These are phyloP conservation scores for Phoenix roebelenii DNA, from an alignment of 176 grass and related monocot genomes.

Conservation along the genomic window DNA sequence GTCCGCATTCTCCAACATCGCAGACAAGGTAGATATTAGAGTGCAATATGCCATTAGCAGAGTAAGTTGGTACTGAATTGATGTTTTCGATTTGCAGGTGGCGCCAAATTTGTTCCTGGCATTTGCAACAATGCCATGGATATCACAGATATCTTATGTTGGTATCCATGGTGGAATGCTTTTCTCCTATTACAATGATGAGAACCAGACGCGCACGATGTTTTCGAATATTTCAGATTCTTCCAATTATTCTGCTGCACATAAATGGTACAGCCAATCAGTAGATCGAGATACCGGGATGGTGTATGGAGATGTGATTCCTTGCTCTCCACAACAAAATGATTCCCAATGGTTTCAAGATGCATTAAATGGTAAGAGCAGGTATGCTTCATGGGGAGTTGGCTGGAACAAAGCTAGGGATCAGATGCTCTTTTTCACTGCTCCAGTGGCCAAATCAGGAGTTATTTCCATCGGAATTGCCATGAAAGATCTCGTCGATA, in stretches of 20 bases:
- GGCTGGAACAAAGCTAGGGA: neutral
- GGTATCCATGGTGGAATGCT: constrained; percentile 13
- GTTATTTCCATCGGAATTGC: neutral
- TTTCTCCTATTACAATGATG: constrained; percentile 34
- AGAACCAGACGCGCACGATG: neutral
- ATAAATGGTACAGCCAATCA: neutral
- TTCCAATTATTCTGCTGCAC: neutral
- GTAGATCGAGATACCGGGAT: neutral
- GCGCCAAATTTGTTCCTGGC: constrained; percentile 6
- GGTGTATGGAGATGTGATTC: neutral
- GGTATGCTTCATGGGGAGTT: constrained; percentile 8
- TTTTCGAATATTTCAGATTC: neutral
- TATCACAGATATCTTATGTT: constrained; percentile 33
- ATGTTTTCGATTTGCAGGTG: constrained; percentile 14
- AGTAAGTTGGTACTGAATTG: too few species aligned
- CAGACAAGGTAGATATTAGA: too few species aligned
- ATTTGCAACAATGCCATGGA: constrained; percentile 24
- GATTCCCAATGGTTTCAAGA: neutral
- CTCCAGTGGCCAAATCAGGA: neutral
- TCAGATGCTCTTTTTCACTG: constrained; percentile 1
- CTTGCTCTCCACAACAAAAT: neutral
- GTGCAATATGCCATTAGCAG: too few species aligned
- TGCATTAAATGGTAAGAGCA: neutral
- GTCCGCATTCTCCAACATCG: too few species aligned
- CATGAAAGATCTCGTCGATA: neutral